phyloP scores from a whole-genome alignment of 2,329 filamentous ascomycete genomes.

The Fusarium verrucosum region DNA sequence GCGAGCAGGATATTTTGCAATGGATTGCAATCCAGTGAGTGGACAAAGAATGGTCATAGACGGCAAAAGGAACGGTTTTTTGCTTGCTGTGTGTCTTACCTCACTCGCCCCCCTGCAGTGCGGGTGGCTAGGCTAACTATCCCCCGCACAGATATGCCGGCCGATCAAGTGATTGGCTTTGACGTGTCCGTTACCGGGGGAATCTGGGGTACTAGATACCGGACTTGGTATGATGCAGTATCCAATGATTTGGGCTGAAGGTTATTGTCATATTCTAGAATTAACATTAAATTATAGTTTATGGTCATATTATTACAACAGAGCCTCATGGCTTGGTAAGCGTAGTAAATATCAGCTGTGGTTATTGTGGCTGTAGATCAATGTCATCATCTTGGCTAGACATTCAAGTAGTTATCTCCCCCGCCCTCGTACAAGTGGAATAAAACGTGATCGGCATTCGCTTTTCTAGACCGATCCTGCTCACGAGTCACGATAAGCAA shows the following conservation, averaged over 20 bases:
- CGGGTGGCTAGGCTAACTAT: not conserved
- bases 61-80: slow-evolving; percentile 1
- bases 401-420: not conserved
- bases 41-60: slow-evolving; percentile 2
- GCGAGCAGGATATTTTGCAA: not conserved
- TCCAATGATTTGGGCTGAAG: not conserved
- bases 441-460: not conserved
- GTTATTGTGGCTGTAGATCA: too few species aligned
- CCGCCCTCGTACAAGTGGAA: not conserved
- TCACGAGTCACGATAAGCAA: not conserved
- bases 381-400: not conserved
- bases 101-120: slow-evolving; percentile 5
- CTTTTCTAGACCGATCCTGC: not conserved
- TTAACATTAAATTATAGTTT: not conserved
- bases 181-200: slow-evolving; percentile 28
- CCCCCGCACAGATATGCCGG: slow-evolving; percentile 3
- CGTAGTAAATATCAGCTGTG: too few species aligned
- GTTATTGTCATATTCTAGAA: not conserved
- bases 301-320: too few species aligned
- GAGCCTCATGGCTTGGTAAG: too few species aligned
- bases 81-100: slow-evolving; percentile 3
- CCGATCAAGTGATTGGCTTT: slow-evolving; percentile 8
- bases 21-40: not conserved
- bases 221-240: not conserved
- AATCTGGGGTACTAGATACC: slow-evolving; percentile 6